Base-by-base conservation (phyloP, 2,329 filamentous ascomycete genomes). In the Boeremia exigua region DNA sequence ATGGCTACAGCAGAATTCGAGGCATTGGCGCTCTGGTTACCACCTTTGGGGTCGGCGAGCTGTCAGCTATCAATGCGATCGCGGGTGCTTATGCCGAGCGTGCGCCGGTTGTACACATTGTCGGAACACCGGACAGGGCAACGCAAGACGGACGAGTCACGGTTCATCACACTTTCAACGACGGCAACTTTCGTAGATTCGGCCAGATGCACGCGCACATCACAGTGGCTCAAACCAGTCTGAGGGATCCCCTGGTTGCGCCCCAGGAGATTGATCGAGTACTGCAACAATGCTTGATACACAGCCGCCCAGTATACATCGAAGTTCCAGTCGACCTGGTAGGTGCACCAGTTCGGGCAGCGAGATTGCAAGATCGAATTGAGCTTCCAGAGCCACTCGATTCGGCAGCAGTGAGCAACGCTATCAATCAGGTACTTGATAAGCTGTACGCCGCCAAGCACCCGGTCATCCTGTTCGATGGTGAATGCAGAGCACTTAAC, bases 21-120 rank as follows among this genome's bases (percentile, higher is more conserved):
- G 80, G 81, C 1, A 86, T 91, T 30, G 82, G 83, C 4, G 88
- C 88, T 28, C 75, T 92, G 43, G 76, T 92, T 62, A 92, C 89
- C 36, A 91, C 89, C 0, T 92, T 92, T 60, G 90, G 89, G 48
- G 88, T 92, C 4, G 89, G 81, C 8, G 81, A 83, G 64, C 70
- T 82, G n/a, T 91, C 88, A 2, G 88, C 88, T 44, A 80, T 91
- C 67, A 91, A 91, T 66, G 89, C 86, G 36, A 75, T 91, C 49
- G 89, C 88, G 2, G 90, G 89, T n/a, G 84, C 88, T 38, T 91
- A 84, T 75, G 87, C 88, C 1, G 90, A 92, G 73, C 84, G 85
- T 63, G 86, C 90, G 2, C 87, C 89, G 2, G 80, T 92, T 6
- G 79, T 86, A 10, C 84, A 87, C 61, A 81, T 87, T 37, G 83